These are phyloP conservation scores for Puccinia horiana DNA, from an alignment of 1,284 basidiomycete genomes.

Conservation along the genomic window DNA sequence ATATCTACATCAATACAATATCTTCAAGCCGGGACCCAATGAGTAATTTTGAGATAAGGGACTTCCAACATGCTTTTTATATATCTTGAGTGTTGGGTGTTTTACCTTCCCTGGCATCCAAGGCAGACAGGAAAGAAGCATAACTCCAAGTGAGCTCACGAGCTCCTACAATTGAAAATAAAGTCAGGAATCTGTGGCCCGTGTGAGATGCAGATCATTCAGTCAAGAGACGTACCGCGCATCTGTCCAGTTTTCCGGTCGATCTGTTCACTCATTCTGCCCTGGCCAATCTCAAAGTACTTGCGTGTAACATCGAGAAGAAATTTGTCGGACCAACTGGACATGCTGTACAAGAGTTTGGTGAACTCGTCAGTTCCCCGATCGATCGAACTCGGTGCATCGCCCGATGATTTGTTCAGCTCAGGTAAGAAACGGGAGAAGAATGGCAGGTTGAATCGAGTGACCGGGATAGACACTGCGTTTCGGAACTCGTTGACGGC, in stretches of 20 bases:
- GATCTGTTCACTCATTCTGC: constrained; percentile 52
- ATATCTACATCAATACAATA: too few relatives aligned
- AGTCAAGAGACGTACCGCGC: constrained; percentile 40
- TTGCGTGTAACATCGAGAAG: constrained; percentile 36
- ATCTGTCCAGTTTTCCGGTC: constrained; percentile 48
- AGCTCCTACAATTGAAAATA: constrained; percentile 31
- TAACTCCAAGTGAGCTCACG: constrained; percentile 48
- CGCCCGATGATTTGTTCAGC: neutral
- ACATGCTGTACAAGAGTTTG: constrained; percentile 41
- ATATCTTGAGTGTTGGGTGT: neutral
- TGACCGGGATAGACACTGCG: constrained; percentile 27
- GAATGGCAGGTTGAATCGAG: constrained; percentile 38
- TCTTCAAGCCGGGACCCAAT: too few relatives aligned
- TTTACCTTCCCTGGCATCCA: constrained; percentile 48
- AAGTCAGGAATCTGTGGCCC: neutral
- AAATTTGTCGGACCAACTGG: constrained; percentile 50
- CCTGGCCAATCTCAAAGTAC: constrained; percentile 20
- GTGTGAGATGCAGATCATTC: neutral
- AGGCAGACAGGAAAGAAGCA: constrained; percentile 38
- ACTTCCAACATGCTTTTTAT: too few relatives aligned
- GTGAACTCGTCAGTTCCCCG: constrained; percentile 44
- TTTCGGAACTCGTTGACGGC: constrained; percentile 47
- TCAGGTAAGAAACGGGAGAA: constrained; percentile 37
- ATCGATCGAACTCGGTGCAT: neutral
- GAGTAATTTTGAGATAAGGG: too few relatives aligned